A percentile compares a stretch with the other conserved stretches of the same genome.
phyloP scores from a whole-genome alignment of 2,329 filamentous ascomycete species.

The Ustilaginoidea virens region DNA sequence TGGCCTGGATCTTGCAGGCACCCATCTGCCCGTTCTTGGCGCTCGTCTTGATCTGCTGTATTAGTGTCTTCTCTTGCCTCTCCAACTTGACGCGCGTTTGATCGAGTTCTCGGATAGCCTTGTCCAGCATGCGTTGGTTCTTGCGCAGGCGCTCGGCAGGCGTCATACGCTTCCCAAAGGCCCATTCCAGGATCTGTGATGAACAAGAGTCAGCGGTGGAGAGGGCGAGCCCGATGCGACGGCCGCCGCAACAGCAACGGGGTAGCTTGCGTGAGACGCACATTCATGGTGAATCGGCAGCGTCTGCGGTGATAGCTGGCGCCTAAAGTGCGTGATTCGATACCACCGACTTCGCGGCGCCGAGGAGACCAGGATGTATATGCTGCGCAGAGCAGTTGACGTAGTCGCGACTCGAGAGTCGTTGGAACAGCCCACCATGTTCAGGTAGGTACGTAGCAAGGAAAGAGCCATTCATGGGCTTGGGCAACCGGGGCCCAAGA shows the following conservation, averaged over 20 bases:
- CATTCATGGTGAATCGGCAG: constrained; percentile 36
- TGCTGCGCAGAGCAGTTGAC: too few species aligned
- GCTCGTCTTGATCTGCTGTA: constrained; percentile 93
- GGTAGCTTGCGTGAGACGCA: constrained; percentile 15
- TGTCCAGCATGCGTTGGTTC: constrained; percentile 93
- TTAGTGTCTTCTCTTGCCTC: constrained; percentile 95
- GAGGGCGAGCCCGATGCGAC: neutral
- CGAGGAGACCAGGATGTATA: neutral
- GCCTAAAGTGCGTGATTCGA: neutral
- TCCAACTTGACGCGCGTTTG: constrained; percentile 90
- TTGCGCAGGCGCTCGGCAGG: constrained; percentile 80
- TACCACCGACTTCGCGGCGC: too few species aligned
- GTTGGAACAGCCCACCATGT: too few species aligned
- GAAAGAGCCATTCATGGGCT: too few species aligned
- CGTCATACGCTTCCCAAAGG: constrained; percentile 98
- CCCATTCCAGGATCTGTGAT: constrained; percentile 85
- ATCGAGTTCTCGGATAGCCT: constrained; percentile 91
- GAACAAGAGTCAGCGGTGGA: constrained; percentile 6
- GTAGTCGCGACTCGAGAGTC: too few species aligned
- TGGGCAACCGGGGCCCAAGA: too few species aligned
- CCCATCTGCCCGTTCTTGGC: constrained; percentile 97
- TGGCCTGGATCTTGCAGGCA: constrained; percentile 96
- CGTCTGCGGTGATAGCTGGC: neutral
- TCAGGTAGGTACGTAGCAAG: too few species aligned
- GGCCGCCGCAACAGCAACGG: neutral